Evolutionary conservation across 1,284 basidiomycete species (phyloP), one percentile per base, ranked within the genome.

Genomic region (Ustilago tritici): DNA sequence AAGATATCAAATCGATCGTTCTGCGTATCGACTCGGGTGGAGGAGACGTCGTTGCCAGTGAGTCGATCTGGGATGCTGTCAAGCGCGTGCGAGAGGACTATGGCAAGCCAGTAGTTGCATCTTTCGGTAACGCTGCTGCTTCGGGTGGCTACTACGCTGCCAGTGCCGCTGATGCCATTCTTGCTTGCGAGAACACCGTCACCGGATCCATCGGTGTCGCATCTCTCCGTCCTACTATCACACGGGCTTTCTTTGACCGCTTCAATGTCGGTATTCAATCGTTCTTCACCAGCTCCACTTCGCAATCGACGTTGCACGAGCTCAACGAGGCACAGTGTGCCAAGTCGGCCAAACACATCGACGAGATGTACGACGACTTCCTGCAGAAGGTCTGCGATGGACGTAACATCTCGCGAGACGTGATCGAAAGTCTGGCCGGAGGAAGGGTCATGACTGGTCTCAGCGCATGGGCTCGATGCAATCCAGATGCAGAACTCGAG

Each of bases 371-470:
- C 70, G 70, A 73, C 41, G 81, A 82, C 41, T 84, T 84, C 59
- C 60, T 84, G 1, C 58, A 62, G 17, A 83, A 85, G 76, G 87
- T 88, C 1, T 83, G 82, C 63, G 81, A 85, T 10, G 87, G 87
- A 4, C 77, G 87, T 35, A 76, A 80, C 9, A 85, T 88, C 34
- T 79, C 83, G 14, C 69, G 76, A 34, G 86, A 87, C 4, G 78
- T 86, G 7, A 82, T 88, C 15, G 85, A 87, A 47, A 68, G 73
- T 9, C 72, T 88, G 23, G 87, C 87, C 0, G 87, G 87, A 14
- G 87, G 87, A 1, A 67, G 87, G 23, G 87, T 88, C n/a, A 86
- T 86, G 79, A 87, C 87, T 0, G 87, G 87, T 17, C 73, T 87
- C 52, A 80, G 80, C 19, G 87, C 87, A 19, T 88, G 85, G 79